Percentiles rank a stretch among this genome's conserved stretches.
Conservation (phyloP, 805 yeast species). For the Wickerhamiella allomyrinae region DNA sequence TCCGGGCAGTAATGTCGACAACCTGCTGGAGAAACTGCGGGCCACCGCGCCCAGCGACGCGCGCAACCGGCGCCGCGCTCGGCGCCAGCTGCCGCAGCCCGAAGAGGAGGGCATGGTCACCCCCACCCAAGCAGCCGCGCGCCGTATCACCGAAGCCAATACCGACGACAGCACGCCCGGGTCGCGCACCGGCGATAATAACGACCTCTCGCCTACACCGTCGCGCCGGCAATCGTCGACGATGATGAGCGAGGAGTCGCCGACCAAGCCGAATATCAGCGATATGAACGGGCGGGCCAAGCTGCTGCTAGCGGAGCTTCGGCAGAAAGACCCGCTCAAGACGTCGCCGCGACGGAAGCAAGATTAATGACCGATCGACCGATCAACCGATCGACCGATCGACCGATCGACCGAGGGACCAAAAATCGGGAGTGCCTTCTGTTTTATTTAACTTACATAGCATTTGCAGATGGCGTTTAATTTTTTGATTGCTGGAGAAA, state of each 20-base stretch:
- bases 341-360: background rate
- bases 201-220: background rate
- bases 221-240: conserved; percentile 1
- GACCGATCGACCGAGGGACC: too few species aligned
- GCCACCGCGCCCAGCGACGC: conserved; percentile 56
- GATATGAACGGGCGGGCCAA: conserved; percentile 50
- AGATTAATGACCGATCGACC: background rate
- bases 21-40: conserved; percentile 68
- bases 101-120: background rate
- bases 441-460: background rate
- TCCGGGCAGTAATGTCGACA: conserved; percentile 60
- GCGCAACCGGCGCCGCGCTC: background rate
- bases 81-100: background rate
- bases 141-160: conserved; percentile 1
- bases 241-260: conserved; percentile 14
- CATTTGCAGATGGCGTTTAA: background rate
- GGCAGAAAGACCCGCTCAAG: conserved; percentile 22
- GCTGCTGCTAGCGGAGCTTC: conserved; percentile 44
- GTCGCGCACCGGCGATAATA: background rate
- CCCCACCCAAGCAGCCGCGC: background rate
- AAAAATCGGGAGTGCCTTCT: background rate
- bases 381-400: too few species aligned
- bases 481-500: too few species aligned
- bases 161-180: background rate
- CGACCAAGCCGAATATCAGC: conserved; percentile 21